Evolutionary conservation across 202 grass and related monocot species (phyloP), one percentile per base, ranked within the genome.

Genomic region (Bolboschoenoplectus hybrid): DNA sequence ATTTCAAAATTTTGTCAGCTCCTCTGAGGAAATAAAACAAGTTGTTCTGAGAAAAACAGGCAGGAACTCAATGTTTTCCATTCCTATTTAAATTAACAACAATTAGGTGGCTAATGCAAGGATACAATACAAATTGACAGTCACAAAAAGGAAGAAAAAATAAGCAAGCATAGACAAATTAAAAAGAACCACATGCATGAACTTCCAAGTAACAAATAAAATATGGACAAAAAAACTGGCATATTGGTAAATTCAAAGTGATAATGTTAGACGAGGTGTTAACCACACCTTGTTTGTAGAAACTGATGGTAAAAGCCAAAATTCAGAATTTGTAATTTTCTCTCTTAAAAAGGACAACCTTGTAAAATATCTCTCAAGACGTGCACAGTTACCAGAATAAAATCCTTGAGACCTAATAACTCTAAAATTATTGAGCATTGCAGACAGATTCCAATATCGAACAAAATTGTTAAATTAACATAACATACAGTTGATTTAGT

Each of bases 81-180:
- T 43, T 20, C 16, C 7, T 46, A 12, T 56, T 81, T 81, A 3
- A 32, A 20, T 11, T 11, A 63, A 40, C 7, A 47, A 63, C 26
- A 72, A 81, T 62, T 64, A 0, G 17, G 8, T 46, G 17, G 7
- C 68, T 38, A 19, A 46, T 19, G 2, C 20, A 47, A 13, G 19
- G 2, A 74, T 17, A 69, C 10, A 51, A 12, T 49, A 73, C 44
- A 19, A 32, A 44, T 73, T 10, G 20, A 13, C 45, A 82, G 62
- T 19, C 60, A 20, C 43, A 60, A 81, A 82, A 82, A 82, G 3
- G 50, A 82, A 63, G 60, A 41, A 56, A 51, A 49, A 82, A 11
- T n/a, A 63, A 63, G 10, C 34, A 82, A 56, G 16, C 17, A 84
- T 51, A 34, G 64, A 84, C 3, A 38, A 68, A 69, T 36, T n/a